These are phyloP conservation scores for Isatis lusitanica DNA, from an alignment of 441 rosid species.

Conservation along the genomic window DNA sequence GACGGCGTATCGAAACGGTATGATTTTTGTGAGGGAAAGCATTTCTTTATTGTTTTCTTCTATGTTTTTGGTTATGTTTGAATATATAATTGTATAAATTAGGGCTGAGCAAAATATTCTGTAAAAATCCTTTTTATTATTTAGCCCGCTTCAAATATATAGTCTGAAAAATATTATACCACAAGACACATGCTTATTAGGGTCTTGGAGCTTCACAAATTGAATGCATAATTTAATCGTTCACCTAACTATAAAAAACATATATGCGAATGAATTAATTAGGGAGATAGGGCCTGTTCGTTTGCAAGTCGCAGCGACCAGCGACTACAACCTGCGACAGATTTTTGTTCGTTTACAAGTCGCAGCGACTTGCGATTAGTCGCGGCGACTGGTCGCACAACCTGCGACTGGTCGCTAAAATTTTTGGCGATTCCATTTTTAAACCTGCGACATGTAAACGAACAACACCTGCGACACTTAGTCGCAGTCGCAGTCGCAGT, in stretches of 20 bases:
- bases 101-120: not conserved
- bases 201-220: not conserved
- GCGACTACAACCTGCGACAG: no score
- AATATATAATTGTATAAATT: not conserved
- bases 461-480: no score
- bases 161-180: not conserved
- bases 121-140: not conserved
- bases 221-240: not conserved
- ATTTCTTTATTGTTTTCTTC: conserved; percentile 9
- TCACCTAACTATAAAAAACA: not conserved
- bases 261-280: not conserved
- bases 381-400: no score
- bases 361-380: no score
- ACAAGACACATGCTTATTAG: not conserved
- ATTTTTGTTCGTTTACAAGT: no score
- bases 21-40: not conserved
- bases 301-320: no score
- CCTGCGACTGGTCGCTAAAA: no score
- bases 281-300: no score
- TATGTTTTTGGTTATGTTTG: not conserved
- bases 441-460: no score
- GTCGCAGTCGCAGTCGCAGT: no score
- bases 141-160: not conserved
- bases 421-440: no score
- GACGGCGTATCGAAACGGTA: not conserved